phyloP scores from a whole-genome alignment of 257 asterid species.

The Solanum paucissectum region DNA sequence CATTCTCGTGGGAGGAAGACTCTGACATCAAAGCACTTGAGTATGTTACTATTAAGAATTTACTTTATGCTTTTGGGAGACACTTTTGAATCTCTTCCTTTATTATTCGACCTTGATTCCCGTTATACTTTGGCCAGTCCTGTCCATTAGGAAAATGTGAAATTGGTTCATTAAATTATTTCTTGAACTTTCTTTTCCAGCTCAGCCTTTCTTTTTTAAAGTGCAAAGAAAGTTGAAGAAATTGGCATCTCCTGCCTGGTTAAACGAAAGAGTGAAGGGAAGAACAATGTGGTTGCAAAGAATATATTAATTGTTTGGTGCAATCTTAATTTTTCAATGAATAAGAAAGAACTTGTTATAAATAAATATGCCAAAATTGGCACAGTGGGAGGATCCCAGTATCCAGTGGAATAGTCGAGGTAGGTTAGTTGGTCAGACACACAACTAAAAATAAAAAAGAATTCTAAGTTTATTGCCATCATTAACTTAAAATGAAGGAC shows the following conservation, averaged over 20 bases:
- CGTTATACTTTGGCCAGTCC: background rate
- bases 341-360: background rate
- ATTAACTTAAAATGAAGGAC: background rate
- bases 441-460: background rate
- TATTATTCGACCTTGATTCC: background rate
- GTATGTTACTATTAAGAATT: slow-evolving; percentile 36
- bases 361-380: background rate
- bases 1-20: slow-evolving; percentile 95
- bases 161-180: background rate
- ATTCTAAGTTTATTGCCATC: background rate
- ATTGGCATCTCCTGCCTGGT: background rate
- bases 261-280: background rate
- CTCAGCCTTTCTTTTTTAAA: background rate
- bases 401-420: background rate
- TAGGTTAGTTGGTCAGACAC: background rate
- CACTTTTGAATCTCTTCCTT: background rate
- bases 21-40: slow-evolving; percentile 91
- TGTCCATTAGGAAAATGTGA: background rate
- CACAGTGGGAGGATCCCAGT: background rate
- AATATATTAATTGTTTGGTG: background rate
- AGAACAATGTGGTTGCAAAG: background rate
- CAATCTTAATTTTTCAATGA: background rate
- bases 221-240: background rate
- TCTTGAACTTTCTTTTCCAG: background rate
- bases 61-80: background rate